Base-by-base conservation (phyloP, 345 rosid genomes). In the Acer saccharum region DNA sequence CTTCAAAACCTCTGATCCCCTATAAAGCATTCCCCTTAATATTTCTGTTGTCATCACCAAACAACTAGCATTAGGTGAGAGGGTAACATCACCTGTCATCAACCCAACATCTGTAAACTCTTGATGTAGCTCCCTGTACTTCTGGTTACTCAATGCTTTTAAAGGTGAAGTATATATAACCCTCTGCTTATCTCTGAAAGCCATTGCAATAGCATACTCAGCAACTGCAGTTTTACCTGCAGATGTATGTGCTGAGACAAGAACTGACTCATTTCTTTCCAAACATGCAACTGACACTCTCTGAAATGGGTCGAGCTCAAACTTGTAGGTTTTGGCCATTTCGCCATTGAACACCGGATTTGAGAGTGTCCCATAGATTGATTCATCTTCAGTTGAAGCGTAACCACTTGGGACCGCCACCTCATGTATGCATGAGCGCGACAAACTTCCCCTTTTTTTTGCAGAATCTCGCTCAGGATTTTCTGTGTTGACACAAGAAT, bases 151-250 rank as follows among this genome's bases (percentile, higher is more conserved):
- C 93, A 96, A 80, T 66, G 99, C 99, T 85, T 94, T 96, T 88
- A 96, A 84, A 0, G 99, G 99, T 0, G 99, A 96, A 39, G 99
- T 96, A 73, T 96, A 96, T 39, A 96, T 87, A 68, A 96, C 99
- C 84, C 98, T 84, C 78, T 96, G 99, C 83, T 90, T 96, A 46
- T 94, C 99, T 79, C 97, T 91, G 66, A 96, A 96, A 7, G 97
- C 93, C 99, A 94, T 96, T 12, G 98, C 98, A 67, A 96, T 91
- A 1, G 99, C 97, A 81, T 96, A 96, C 92, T 96, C 99, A 1
- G 99, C 99, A 54, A 96, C 98, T 0, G 97, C 99, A n/a, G 98
- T 96, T 81, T 96, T 96, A 52, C 99, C 99, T 0, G 99, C 99
- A 14, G 99, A 96, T 0, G 98, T 96, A 76, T 96, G 99, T 0